Evolutionary conservation across 2,329 filamentous ascomycete species (phyloP), one percentile per base, ranked within the genome.

Genomic region (Aspergillus vadensis): DNA sequence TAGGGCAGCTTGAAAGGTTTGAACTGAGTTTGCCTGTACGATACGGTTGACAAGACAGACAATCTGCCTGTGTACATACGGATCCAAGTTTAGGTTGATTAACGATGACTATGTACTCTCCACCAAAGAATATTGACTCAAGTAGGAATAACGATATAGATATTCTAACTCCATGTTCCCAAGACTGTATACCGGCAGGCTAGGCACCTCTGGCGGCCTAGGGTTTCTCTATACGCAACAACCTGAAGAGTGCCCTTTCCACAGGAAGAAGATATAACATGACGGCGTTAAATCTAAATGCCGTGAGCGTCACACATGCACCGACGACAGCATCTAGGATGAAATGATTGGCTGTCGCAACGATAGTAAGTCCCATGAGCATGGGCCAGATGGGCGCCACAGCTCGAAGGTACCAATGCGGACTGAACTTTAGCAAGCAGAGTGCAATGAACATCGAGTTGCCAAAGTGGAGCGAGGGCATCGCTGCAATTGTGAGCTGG

Each of bases 331-430:
- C 86, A 70, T 90, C 88, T 3, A 90, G 82, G 54, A 90, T 79
- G 71, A 88, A 84, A 73, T 90, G 87, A 70, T 90, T 89, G 44
- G 87, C 87, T 0, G 87, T 89, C 5, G 87, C 85, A 19, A 89
- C 80, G 65, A 90, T 89, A 27, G 86, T 87, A 6, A 83, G 38
- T 4, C 62, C 66, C 80, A 82, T 82, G 9, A 73, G 68, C 3
- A 69, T 54, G 1, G 79, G 79, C 80, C 80, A 82, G 1, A 81
- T 56, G 2, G 75, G 75, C 0, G 78, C 79, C 1, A 81, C 23
- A 0, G 69, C 4, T 0, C 77, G 65, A 10, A 81, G 61, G 9
- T 70, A 57, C 8, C 68, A 65, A 59, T 82, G 80, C 1, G 78
- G 79, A 9, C 78, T 78, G 64, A 77, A 81, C 7, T 67, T 74